Conservation (phyloP, 805 yeast genomes). For the Pichia rugopelliculosa region DNA sequence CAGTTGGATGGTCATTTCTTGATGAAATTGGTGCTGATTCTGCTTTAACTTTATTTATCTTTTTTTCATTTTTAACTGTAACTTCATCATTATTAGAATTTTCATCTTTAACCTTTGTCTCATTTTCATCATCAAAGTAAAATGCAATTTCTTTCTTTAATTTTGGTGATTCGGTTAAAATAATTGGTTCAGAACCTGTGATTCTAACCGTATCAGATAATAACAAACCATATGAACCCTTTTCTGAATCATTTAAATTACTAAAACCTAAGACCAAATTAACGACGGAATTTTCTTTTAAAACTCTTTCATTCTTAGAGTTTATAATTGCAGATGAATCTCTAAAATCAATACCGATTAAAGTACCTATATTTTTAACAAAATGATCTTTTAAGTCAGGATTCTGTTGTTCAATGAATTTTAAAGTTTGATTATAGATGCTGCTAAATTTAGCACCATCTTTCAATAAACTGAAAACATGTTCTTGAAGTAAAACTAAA, state of each 20-base stretch:
- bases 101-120: conserved; percentile 18
- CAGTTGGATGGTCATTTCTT: background rate
- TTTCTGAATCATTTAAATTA: conserved; percentile 45
- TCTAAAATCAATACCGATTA: conserved; percentile 83
- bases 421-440: conserved; percentile 58
- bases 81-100: conserved; percentile 27
- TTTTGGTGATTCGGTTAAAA: conserved; percentile 71
- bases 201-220: conserved; percentile 77
- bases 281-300: conserved; percentile 68
- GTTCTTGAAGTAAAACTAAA: conserved; percentile 59
- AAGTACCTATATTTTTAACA: conserved; percentile 78
- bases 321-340: conserved; percentile 71
- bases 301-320: conserved; percentile 58
- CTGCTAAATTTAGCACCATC: conserved; percentile 63
- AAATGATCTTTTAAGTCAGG: conserved; percentile 61
- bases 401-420: conserved; percentile 49
- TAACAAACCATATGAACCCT: conserved; percentile 60
- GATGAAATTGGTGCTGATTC: background rate
- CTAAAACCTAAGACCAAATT: conserved; percentile 73
- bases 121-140: conserved; percentile 56
- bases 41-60: conserved; percentile 4
- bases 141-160: conserved; percentile 70
- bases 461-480: conserved; percentile 51
- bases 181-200: conserved; percentile 49
- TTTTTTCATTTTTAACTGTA: conserved; percentile 4